Evolutionary conservation across 139 green algal genomes (phyloP).

Genomic region (Micromonas pusilla): DNA sequence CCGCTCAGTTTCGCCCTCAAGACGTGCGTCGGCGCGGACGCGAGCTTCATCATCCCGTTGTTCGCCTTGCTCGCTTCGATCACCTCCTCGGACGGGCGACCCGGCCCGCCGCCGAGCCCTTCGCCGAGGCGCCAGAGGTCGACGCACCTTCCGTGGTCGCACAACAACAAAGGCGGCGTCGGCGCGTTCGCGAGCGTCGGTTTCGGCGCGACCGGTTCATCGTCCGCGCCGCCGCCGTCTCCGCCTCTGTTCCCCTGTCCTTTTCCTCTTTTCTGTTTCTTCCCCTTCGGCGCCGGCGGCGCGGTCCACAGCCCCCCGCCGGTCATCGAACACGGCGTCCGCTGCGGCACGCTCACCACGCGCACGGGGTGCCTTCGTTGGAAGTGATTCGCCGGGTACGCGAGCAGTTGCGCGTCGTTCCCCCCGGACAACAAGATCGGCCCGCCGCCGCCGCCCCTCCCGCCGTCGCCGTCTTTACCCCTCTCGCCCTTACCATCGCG

Average conservation of each 20-base stretch:
- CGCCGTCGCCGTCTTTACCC: too few relatives aligned
- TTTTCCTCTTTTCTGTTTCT: background rate
- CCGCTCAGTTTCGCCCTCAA: conserved; percentile 41
- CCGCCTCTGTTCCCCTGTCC: background rate
- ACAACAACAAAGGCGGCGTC: conserved; percentile 41
- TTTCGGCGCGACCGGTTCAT: background rate
- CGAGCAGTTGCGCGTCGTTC: conserved; percentile 64
- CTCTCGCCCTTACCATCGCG: too few relatives aligned
- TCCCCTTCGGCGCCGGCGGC: background rate
- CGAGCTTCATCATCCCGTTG: conserved; percentile 42
- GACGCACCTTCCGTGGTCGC: conserved; percentile 40
- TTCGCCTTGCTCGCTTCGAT: conserved; percentile 7
- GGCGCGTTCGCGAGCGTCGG: background rate
- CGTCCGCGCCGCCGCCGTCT: conserved; percentile 1
- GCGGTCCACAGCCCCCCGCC: background rate
- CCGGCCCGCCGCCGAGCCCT: background rate
- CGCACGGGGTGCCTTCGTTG: conserved; percentile 40
- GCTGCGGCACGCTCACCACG: conserved; percentile 58
- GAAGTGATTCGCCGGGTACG: conserved; percentile 50
- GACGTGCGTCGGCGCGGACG: conserved; percentile 43
- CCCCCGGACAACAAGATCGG: conserved; percentile 65
- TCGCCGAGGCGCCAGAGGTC: conserved; percentile 57
- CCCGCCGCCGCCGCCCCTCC: background rate
- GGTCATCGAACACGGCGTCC: conserved; percentile 52
- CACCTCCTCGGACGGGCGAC: background rate